phyloP scores from a whole-genome alignment of 2,329 filamentous ascomycete species.

The Aspergillus bombycis region DNA sequence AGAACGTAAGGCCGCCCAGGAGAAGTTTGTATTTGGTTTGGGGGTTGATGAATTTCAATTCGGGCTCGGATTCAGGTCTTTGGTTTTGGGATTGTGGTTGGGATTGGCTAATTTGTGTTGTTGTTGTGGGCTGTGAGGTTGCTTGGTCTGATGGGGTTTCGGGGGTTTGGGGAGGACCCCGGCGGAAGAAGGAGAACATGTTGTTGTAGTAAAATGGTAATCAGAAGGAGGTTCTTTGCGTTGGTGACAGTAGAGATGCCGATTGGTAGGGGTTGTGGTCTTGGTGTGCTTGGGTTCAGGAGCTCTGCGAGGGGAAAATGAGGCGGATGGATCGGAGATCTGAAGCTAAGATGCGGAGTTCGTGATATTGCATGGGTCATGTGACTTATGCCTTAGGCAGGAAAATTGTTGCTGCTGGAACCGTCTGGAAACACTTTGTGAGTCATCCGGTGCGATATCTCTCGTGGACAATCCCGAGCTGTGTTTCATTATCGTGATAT shows the following conservation, averaged over 20 bases:
- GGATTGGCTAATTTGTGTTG: not conserved
- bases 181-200: slow-evolving; percentile 29
- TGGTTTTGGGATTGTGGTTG: not conserved
- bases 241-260: not conserved
- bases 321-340: not conserved
- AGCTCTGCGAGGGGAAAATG: not conserved
- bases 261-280: not conserved
- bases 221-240: not conserved
- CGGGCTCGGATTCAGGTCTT: not conserved
- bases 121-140: slow-evolving; percentile 10
- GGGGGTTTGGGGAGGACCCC: slow-evolving; percentile 5
- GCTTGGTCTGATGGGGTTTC: slow-evolving; percentile 4
- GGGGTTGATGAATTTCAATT: slow-evolving; percentile 5
- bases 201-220: not conserved
- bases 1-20: slow-evolving; percentile 74
- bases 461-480: not conserved
- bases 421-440: not conserved
- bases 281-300: not conserved
- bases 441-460: not conserved
- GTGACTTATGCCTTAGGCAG: slow-evolving; percentile 10
- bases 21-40: slow-evolving; percentile 56
- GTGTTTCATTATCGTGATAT: not conserved
- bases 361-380: not conserved
- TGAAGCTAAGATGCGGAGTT: slow-evolving; percentile 10
- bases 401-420: not conserved